Conservation (phyloP, 2,329 filamentous ascomycete genomes). For the Colletotrichum plurivorum region DNA sequence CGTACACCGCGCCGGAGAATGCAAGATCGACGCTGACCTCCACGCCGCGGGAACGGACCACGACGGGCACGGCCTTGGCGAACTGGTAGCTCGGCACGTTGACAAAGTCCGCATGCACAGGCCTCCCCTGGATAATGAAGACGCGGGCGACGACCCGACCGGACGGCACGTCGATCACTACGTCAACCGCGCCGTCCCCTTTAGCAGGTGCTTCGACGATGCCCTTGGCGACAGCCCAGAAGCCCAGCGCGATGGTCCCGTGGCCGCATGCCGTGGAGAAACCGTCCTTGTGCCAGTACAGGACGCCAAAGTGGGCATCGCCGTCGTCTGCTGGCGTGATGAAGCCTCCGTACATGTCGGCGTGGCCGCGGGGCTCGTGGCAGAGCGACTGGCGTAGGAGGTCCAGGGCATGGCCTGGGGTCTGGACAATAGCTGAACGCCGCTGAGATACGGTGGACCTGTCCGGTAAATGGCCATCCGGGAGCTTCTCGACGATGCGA, state of each 20-base stretch:
- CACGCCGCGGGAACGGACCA: not conserved
- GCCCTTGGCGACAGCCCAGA: constrained; percentile 42
- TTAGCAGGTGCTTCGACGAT: constrained; percentile 18
- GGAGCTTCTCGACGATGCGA: constrained; percentile 42
- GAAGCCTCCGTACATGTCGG: constrained; percentile 47
- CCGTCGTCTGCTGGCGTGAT: constrained; percentile 43
- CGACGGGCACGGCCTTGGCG: constrained; percentile 1
- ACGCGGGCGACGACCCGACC: constrained; percentile 19
- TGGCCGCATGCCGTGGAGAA: constrained; percentile 48
- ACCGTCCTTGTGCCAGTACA: constrained; percentile 49
- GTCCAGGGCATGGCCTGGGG: constrained; percentile 17
- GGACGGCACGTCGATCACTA: constrained; percentile 34
- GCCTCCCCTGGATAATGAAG: not conserved
- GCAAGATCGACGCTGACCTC: constrained; percentile 16
- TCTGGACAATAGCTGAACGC: constrained; percentile 9
- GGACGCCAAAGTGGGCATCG: constrained; percentile 44
- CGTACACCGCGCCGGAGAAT: constrained; percentile 33
- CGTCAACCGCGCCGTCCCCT: constrained; percentile 14
- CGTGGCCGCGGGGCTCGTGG: constrained; percentile 40
- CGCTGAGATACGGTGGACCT: constrained; percentile 7
- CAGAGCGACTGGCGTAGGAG: constrained; percentile 31
- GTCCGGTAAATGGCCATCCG: not conserved
- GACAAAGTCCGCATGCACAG: constrained; percentile 30
- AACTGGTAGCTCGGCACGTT: constrained; percentile 30
- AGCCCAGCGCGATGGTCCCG: constrained; percentile 46